A percentile compares a stretch with the other conserved stretches of the same genome.
Evolutionary conservation across 805 yeast species (phyloP).

Genomic region (Schizosaccharomyces octosporus): DNA sequence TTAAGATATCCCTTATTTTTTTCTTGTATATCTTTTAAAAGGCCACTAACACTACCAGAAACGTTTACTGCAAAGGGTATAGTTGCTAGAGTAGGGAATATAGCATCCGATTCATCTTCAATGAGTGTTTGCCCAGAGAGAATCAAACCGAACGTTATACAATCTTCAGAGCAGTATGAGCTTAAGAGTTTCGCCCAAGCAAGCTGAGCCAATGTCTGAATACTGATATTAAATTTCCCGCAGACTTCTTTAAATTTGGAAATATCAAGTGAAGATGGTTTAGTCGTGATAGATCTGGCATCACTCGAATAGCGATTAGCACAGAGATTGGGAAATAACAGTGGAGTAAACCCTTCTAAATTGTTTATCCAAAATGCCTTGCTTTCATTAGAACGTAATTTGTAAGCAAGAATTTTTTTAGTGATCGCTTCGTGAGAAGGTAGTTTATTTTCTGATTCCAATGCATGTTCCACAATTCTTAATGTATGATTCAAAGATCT

Average conservation of each 20-base stretch:
- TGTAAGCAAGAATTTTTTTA: background rate
- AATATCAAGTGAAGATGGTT: background rate
- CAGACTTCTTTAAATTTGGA: background rate
- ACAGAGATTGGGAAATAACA: background rate
- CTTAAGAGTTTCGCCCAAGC: slow-evolving; percentile 8
- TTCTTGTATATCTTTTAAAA: slow-evolving; percentile 1
- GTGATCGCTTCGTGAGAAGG: background rate
- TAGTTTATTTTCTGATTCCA: background rate
- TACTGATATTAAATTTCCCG: background rate
- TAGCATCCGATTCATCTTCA: background rate
- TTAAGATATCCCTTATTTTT: slow-evolving; percentile 1
- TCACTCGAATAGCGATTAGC: background rate
- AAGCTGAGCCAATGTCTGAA: slow-evolving; percentile 7
- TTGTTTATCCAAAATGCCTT: background rate
- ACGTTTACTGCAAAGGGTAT: slow-evolving; percentile 6
- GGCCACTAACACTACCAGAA: slow-evolving; percentile 5
- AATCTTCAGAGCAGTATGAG: slow-evolving; percentile 7
- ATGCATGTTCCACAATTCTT: background rate
- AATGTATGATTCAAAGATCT: background rate
- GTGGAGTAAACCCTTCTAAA: background rate
- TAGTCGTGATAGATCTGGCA: background rate
- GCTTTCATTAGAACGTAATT: background rate
- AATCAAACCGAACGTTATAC: slow-evolving; percentile 6
- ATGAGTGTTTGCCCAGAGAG: slow-evolving; percentile 7
- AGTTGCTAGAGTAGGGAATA: slow-evolving; percentile 9